Percentiles rank a stretch among this genome's conserved stretches.
Conservation (phyloP, 2,329 filamentous ascomycete species). For the Atkinsonella hypoxylon region DNA sequence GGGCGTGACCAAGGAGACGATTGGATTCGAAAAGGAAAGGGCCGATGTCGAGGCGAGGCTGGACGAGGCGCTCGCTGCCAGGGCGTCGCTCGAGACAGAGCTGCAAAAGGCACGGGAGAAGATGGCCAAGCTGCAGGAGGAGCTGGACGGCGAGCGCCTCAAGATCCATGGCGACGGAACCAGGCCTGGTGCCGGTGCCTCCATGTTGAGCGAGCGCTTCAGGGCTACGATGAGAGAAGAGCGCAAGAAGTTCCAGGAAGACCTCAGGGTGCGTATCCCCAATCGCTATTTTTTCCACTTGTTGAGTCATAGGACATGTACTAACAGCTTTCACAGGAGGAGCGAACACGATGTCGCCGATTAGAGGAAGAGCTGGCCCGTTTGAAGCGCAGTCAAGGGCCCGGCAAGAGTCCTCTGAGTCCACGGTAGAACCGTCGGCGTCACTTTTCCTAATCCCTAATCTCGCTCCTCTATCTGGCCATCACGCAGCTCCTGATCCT, state of each 20-base stretch:
- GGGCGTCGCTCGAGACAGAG: constrained; percentile 29
- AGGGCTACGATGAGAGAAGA: constrained; percentile 43
- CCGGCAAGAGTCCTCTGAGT: constrained; percentile 31
- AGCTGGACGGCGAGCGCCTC: constrained; percentile 38
- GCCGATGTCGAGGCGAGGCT: constrained; percentile 29
- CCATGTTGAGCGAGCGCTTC: constrained; percentile 45
- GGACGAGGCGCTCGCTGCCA: constrained; percentile 17
- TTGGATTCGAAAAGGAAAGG: constrained; percentile 38
- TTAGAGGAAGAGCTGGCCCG: constrained; percentile 38
- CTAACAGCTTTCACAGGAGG: constrained; percentile 27
- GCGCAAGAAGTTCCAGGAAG: constrained; percentile 44
- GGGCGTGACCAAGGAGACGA: constrained; percentile 39
- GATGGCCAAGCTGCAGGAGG: constrained; percentile 33
- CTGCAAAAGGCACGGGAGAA: constrained; percentile 23
- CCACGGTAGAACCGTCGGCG: constrained; percentile 17
- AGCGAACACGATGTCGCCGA: constrained; percentile 34
- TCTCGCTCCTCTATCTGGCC: too few species aligned
- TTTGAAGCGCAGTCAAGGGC: constrained; percentile 29
- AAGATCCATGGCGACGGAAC: constrained; percentile 25
- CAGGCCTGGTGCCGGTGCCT: constrained; percentile 31
- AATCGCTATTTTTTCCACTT: background rate
- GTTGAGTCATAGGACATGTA: background rate
- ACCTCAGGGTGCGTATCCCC: constrained; percentile 31
- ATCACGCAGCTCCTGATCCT: background rate
- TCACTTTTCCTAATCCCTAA: background rate